A percentile compares a stretch with the other conserved stretches of the same genome.
Evolutionary conservation across 176 grass and related monocot genomes (phyloP).

Genomic region (Oryza punctata): DNA sequence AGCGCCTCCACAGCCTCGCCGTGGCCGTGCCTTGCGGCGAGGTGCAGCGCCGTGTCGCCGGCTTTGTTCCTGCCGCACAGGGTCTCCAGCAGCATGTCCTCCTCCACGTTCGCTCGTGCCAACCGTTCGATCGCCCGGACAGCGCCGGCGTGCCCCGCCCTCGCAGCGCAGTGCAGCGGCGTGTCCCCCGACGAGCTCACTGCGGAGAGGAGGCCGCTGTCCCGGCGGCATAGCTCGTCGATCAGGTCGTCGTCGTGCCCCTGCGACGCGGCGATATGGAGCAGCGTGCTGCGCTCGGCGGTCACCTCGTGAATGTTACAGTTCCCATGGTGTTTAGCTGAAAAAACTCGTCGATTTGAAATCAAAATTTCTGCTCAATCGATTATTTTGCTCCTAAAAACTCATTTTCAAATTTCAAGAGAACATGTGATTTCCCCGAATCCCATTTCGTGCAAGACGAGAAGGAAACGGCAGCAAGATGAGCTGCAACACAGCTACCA

Average conservation of each 20-base stretch:
- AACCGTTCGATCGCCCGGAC: not conserved
- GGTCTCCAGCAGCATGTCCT: not conserved
- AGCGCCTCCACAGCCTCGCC: conserved; percentile 9
- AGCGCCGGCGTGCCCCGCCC: not conserved
- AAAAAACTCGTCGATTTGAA: not conserved
- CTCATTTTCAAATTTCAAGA: not conserved
- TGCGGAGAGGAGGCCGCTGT: conserved; percentile 14
- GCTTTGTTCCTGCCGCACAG: not conserved
- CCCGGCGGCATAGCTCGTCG: not conserved
- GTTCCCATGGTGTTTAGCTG: not conserved
- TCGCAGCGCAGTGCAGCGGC: conserved; percentile 46
- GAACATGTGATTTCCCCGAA: not conserved
- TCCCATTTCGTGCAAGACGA: not conserved
- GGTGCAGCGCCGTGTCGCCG: conserved; percentile 51
- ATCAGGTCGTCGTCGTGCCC: conserved; percentile 28
- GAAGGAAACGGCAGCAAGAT: not conserved
- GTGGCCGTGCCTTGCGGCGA: conserved; percentile 34
- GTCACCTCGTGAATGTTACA: conserved; percentile 41
- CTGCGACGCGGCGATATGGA: conserved; percentile 46
- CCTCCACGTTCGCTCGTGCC: not conserved
- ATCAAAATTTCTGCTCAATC: not conserved
- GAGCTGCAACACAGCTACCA: not conserved
- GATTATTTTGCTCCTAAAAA: not conserved
- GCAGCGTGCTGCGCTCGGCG: conserved; percentile 22
- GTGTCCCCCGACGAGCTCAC: conserved; percentile 36